Base-by-base conservation (phyloP, 306 rosid species). In the Crotalaria pallida region DNA sequence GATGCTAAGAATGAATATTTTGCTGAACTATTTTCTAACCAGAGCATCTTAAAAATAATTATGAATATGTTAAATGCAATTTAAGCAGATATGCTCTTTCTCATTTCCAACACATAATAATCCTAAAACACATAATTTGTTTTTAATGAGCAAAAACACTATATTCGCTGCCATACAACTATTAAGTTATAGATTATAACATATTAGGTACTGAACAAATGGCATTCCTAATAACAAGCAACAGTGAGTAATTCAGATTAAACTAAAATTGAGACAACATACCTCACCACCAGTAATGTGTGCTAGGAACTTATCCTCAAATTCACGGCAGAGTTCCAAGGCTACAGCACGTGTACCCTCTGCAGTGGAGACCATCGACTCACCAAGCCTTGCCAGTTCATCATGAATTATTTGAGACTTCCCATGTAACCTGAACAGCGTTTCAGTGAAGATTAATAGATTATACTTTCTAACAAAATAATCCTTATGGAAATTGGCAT, bases 311-410 rank as follows among this genome's bases (percentile, higher is more conserved):
- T 76, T 94, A 82, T 94, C 99, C 85, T 94, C 99, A 77, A 91
- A 94, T 76, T 94, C 99, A 63, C 97, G 99, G 74, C 99, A 94
- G 83, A 94, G 99, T 83, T 94, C 97, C 91, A 91, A 70, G 69
- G 99, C 99, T 83, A 94, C 74, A 15, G 99, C 96, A 49, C 99
- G 90, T 10, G 96, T 94, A 17, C 99, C 99, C 85, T 94, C 99
- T 7, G 97, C 44, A 65, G 91, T 88, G 55, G 88, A 85, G 57
- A 94, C 96, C 96, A 94, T 80, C 58, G 88, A 88, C 71, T 87
- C 99, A 65, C 99, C 99, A 78, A 94, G 91, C 80, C 97, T 91
- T 4, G 91, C 96, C 77, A 94, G 82, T 85, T 94, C 99, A 59
- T 91, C 96, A 79, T 91, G 96, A 84, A 94, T 90, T 53, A 91